These are phyloP conservation scores for Suillus hirtellus DNA, from an alignment of 768 basidiomycete genomes.

Conservation along the genomic window DNA sequence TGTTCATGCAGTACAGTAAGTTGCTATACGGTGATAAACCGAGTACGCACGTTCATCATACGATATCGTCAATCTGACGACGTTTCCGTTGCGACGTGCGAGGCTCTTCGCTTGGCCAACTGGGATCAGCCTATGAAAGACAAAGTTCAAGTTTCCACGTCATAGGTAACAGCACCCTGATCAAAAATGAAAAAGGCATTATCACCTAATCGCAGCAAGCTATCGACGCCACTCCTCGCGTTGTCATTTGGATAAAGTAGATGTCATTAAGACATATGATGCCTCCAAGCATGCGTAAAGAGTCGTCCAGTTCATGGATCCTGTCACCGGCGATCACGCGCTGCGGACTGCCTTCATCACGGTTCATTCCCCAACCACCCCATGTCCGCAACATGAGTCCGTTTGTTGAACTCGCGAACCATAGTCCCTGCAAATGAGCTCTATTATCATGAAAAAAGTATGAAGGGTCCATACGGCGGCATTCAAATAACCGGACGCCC, in stretches of 20 bases:
- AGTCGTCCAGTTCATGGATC: neutral
- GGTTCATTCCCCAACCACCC: slow-evolving; percentile 3
- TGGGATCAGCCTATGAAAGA: slow-evolving; percentile 3
- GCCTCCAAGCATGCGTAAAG: slow-evolving; percentile 8
- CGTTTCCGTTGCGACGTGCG: no score
- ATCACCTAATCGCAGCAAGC: slow-evolving; percentile 7
- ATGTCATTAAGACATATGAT: slow-evolving; percentile 9
- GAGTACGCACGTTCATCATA: slow-evolving; percentile 1
- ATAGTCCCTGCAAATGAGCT: neutral
- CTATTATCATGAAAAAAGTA: slow-evolving; percentile 1
- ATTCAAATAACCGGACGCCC: slow-evolving; percentile 6
- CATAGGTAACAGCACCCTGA: slow-evolving; percentile 3
- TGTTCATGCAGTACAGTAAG: neutral
- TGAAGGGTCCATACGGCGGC: neutral
- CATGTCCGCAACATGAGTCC: slow-evolving; percentile 9
- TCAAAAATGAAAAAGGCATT: neutral
- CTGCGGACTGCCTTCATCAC: slow-evolving; percentile 5
- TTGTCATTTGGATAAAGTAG: slow-evolving; percentile 8
- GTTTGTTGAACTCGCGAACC: neutral
- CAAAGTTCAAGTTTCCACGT: slow-evolving; percentile 6
- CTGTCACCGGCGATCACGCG: neutral
- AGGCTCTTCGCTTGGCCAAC: neutral
- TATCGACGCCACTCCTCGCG: slow-evolving; percentile 9
- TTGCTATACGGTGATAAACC: slow-evolving; percentile 7
- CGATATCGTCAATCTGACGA: slow-evolving; percentile 1